Evolutionary conservation across 208 protist genomes (phyloP), one percentile per base, ranked within the genome.

Genomic region (Zelonia costaricensis): DNA sequence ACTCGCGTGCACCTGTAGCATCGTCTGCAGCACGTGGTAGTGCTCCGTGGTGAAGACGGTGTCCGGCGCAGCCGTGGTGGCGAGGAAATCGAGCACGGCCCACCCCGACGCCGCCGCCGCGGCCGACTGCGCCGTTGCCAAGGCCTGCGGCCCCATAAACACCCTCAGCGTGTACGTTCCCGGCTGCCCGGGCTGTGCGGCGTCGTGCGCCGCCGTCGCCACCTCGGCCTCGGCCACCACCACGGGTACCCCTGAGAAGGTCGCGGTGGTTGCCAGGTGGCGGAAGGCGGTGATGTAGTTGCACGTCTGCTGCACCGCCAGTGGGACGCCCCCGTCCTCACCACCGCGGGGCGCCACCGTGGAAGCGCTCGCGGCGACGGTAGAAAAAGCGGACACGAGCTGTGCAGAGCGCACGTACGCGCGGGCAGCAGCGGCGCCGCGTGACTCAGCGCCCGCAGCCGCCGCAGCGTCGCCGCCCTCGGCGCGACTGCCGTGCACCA

Each of bases 1-100:
- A 13, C 74, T 72, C 48, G 78, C 76, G 72, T 92, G 85, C 15
- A 84, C 47, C 48, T 92, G 85, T 28, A 92, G 71, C 85, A 92
- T 88, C 39, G 76, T 71, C 67, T 92, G 85, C 56, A 92, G 45
- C 8, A 86, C 62, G 67, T 88, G 76, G 59, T 78, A 76, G 53
- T 86, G 85, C 49, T 70, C 81, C 22, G 81, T 67, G 6, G 85
- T 92, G 39, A 88, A 74, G 36, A 86, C 68, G 31, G 59, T 76
- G 27, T 58, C 33, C 3, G 66, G 61, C 35, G 61, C 67, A 7
- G 76, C 63, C 28, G 63, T 78, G 44, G 59, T 47, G 20, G 20
- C 54, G 12, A 72, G 57, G 30, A 65, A 64, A 27, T 33, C 47
- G 39, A 33, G 55, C 27, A 70, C 64, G 13, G 48, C 46, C 18